Evolutionary conservation across 148 eudicot species (phyloP).

Genomic region (Polygonum maritimum): DNA sequence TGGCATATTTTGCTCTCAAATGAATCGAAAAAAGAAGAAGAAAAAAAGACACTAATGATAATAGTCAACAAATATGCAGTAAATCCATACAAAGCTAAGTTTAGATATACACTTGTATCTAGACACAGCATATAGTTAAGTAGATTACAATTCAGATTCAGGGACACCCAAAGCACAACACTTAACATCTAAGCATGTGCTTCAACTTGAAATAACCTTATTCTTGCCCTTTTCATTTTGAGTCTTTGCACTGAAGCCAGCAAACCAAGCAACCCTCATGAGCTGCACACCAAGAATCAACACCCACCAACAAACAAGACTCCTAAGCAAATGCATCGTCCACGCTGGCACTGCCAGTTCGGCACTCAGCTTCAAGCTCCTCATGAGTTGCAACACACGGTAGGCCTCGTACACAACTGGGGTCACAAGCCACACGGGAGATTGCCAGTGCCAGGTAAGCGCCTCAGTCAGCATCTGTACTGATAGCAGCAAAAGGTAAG

Average conservation of each 20-base stretch:
- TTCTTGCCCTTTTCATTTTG: constrained; percentile 19
- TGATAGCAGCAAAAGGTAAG: constrained; percentile 72
- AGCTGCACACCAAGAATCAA: constrained; percentile 86
- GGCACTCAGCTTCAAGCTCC: constrained; percentile 82
- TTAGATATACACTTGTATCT: too few relatives aligned
- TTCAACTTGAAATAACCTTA: constrained; percentile 15
- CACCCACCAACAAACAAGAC: constrained; percentile 96
- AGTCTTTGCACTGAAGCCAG: constrained; percentile 62
- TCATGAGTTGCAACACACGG: constrained; percentile 90
- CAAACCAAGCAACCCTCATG: constrained; percentile 99
- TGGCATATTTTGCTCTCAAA: too few relatives aligned
- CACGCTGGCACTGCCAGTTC: constrained; percentile 72
- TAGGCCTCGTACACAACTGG: constrained; percentile 83
- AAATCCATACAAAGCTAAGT: too few relatives aligned
- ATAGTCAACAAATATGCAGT: too few relatives aligned
- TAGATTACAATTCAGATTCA: not conserved
- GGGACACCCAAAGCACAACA: not conserved
- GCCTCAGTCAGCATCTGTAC: constrained; percentile 82
- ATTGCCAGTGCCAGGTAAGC: constrained; percentile 94
- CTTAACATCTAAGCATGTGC: not conserved
- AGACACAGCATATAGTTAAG: too few relatives aligned
- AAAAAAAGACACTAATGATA: not conserved
- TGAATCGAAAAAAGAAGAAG: not conserved
- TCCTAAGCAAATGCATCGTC: constrained; percentile 65
- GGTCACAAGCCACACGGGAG: constrained; percentile 94